Evolutionary conservation across 2,329 filamentous ascomycete genomes (phyloP).

Genomic region (Epichloe uncinata): DNA sequence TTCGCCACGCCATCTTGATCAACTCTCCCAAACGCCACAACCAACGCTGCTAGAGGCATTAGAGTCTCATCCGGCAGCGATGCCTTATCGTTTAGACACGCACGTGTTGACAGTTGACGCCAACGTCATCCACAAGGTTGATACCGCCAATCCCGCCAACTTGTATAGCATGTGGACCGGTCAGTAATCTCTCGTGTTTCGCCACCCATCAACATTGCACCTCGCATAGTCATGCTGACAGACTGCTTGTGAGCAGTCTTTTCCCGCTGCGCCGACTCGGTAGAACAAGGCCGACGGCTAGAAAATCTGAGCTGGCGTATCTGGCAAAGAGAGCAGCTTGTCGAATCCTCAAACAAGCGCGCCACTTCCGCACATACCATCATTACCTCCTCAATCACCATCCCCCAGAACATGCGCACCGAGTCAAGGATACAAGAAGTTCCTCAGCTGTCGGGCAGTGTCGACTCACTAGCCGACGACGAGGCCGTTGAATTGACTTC

Average conservation of each 20-base stretch:
- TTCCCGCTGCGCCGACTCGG: conserved; percentile 82
- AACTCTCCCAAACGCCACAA: too few species aligned
- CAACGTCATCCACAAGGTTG: conserved; percentile 85
- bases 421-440: conserved; percentile 36
- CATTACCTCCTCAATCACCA: conserved; percentile 24
- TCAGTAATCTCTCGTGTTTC: conserved; percentile 31
- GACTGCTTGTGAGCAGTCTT: conserved; percentile 49
- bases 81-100: conserved; percentile 74
- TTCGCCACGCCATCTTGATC: neutral
- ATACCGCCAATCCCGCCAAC: conserved; percentile 83
- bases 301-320: conserved; percentile 95
- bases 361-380: conserved; percentile 22
- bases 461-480: conserved; percentile 61
- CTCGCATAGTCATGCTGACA: conserved; percentile 18
- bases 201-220: neutral
- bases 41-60: conserved; percentile 20
- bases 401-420: conserved; percentile 35
- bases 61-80: conserved; percentile 32
- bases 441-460: conserved; percentile 63
- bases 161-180: conserved; percentile 96
- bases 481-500: conserved; percentile 46
- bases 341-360: conserved; percentile 59
- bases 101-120: conserved; percentile 87
- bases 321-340: conserved; percentile 70
- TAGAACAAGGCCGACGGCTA: conserved; percentile 81